Evolutionary conservation across 768 basidiomycete genomes (phyloP), one percentile per base, ranked within the genome.

Genomic region (Lactarius akahatsu): DNA sequence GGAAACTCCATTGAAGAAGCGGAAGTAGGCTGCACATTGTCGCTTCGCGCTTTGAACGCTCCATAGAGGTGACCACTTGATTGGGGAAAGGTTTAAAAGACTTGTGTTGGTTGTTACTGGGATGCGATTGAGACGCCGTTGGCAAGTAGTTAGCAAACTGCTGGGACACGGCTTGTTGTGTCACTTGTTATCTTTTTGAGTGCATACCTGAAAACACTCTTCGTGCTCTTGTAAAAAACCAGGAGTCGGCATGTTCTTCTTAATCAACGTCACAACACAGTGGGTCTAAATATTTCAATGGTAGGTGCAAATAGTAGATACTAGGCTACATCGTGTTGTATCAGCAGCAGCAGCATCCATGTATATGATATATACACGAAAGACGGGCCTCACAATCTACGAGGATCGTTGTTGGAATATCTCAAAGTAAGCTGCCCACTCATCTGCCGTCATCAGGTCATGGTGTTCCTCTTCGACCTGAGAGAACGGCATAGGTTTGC

Each of bases 401-500:
- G 59, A 28, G 32, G 67, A 69, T 60, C 76, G 80, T 60, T 81
- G 79, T 76, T 85, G 84, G 74, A 87, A 79, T 67, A 92, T 80
- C 71, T 90, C 86, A 73, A 88, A 93, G 77, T 85, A 94, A 40
- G 86, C 85, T 36, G 88, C 86, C 74, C 96, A 96, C 76, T 97
- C 95, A 63, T 96, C 95, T 2, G 92, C 88, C 4, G 92, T 92
- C 95, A 97, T 97, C 71, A 88, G 73, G 57, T 94, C 95, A 72
- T 94, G 90, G 74, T 96, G 90, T 70, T 94, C 96, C 71, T 97
- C 95, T 3, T 92, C 96, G 52, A 98, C 86, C 68, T 88, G 81
- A 4, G 88, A 91, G 71, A 91, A 89, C 8, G 85, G 82, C 71
- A 91, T 86, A 23, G 86, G 81, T 47, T 81, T 78, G 16, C 94